Evolutionary conservation across 179 eudicot species (phyloP).

Genomic region (Corrigiola litoralis): DNA sequence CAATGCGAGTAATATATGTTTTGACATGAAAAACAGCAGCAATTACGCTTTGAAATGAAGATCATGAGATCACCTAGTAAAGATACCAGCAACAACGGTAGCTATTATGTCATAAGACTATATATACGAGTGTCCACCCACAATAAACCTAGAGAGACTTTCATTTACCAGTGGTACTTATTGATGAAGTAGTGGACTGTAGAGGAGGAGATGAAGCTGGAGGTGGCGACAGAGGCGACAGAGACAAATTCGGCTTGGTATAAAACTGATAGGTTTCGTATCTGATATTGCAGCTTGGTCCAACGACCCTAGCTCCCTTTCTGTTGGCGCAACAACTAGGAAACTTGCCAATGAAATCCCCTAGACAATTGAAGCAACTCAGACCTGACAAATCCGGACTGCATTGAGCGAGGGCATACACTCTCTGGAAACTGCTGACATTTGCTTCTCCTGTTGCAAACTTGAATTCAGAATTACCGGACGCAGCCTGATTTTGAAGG

Average conservation of each 20-base stretch:
- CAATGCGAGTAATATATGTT: too few relatives aligned
- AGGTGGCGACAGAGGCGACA: constrained; percentile 3
- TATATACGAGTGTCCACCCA: too few relatives aligned
- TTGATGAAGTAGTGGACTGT: too few relatives aligned
- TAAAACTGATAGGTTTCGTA: constrained; percentile 12
- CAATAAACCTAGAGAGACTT: too few relatives aligned
- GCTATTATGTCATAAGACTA: too few relatives aligned
- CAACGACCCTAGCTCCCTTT: constrained; percentile 3
- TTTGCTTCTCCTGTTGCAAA: constrained; percentile 22
- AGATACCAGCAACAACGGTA: too few relatives aligned
- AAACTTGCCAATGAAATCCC: background rate
- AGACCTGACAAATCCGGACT: constrained; percentile 26
- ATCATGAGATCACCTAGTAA: too few relatives aligned
- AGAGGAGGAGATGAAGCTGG: background rate
- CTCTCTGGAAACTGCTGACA: background rate
- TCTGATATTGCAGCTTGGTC: constrained; percentile 16
- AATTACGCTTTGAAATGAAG: too few relatives aligned
- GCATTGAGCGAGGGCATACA: constrained; percentile 37
- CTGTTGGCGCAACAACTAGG: constrained; percentile 11
- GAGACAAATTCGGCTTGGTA: background rate
- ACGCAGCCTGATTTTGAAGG: constrained; percentile 16
- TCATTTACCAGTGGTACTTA: too few relatives aligned
- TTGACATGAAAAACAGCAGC: too few relatives aligned
- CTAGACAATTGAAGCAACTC: constrained; percentile 27
- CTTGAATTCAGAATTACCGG: constrained; percentile 22